Conservation (phyloP, 345 rosid genomes). For the Stellera chamaejasme region DNA sequence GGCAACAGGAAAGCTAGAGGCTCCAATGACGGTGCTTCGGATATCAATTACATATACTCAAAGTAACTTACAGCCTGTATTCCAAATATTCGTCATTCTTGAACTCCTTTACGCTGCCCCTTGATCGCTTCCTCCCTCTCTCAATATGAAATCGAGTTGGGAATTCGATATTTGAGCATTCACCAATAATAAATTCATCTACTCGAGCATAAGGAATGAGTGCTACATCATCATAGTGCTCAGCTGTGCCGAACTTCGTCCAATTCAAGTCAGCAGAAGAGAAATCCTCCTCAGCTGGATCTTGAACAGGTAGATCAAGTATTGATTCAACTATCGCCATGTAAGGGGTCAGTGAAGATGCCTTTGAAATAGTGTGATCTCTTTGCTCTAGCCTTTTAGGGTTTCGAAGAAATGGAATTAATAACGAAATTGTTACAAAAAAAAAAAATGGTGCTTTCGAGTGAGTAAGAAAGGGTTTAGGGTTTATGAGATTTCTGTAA, state of each 20-base stretch:
- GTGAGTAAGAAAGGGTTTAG: too few relatives aligned
- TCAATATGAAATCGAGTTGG: conserved; percentile 89
- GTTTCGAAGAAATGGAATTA: too few relatives aligned
- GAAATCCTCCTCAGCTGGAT: conserved; percentile 66
- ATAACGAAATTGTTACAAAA: too few relatives aligned
- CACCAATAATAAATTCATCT: conserved; percentile 75
- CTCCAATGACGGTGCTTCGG: background rate
- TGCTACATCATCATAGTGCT: conserved; percentile 74
- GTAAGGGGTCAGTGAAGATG: background rate
- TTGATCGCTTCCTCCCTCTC: conserved; percentile 65
- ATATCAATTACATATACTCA: background rate
- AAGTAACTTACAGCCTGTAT: conserved; percentile 54
- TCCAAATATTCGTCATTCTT: conserved; percentile 78
- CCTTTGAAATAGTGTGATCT: conserved; percentile 4
- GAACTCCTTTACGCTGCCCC: conserved; percentile 63
- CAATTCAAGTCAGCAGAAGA: conserved; percentile 65
- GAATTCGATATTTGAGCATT: conserved; percentile 68
- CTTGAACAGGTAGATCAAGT: conserved; percentile 53
- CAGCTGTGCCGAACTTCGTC: conserved; percentile 72
- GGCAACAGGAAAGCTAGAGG: background rate
- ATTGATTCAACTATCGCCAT: conserved; percentile 57
- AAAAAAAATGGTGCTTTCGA: too few relatives aligned
- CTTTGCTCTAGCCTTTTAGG: too few relatives aligned
- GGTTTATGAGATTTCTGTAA: too few relatives aligned
- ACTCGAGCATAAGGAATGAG: conserved; percentile 64